Conservation (phyloP, 257 asterid species). For the Solanum chilense region DNA sequence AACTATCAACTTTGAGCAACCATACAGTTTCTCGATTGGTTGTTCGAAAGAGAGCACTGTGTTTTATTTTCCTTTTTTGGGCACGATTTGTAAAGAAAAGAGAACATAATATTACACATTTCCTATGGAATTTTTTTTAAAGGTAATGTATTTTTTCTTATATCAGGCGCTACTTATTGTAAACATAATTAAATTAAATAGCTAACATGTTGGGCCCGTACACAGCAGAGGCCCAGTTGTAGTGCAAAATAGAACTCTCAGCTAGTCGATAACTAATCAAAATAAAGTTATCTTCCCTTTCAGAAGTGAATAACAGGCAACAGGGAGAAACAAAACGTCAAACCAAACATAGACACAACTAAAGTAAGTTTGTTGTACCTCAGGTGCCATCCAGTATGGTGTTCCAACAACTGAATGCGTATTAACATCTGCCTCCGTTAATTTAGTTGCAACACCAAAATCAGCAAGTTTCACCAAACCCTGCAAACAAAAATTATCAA, state of each 20-base stretch:
- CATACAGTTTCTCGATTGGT: not conserved
- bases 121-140: not conserved
- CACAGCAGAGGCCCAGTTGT: not conserved
- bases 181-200: not conserved
- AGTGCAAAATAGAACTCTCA: not conserved
- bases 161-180: not conserved
- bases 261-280: not conserved
- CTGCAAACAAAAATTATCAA: slow-evolving; percentile 46
- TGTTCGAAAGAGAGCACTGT: not conserved
- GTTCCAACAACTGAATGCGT: slow-evolving; percentile 99
- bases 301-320: not conserved
- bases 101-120: not conserved
- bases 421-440: slow-evolving; percentile 87
- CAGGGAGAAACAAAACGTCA: not conserved
- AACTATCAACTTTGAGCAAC: not conserved
- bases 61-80: not conserved
- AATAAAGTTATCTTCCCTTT: not conserved
- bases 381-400: slow-evolving; percentile 99
- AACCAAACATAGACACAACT: not conserved
- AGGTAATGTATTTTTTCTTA: not conserved
- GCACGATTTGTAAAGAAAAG: not conserved
- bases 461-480: slow-evolving; percentile 99
- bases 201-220: not conserved
- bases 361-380: slow-evolving; percentile 30
- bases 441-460: slow-evolving; percentile 97